A percentile compares a stretch with the other conserved stretches of the same genome.
phyloP scores from a whole-genome alignment of 1,139 yeast species.

The Suhomyces bolitotheri region DNA sequence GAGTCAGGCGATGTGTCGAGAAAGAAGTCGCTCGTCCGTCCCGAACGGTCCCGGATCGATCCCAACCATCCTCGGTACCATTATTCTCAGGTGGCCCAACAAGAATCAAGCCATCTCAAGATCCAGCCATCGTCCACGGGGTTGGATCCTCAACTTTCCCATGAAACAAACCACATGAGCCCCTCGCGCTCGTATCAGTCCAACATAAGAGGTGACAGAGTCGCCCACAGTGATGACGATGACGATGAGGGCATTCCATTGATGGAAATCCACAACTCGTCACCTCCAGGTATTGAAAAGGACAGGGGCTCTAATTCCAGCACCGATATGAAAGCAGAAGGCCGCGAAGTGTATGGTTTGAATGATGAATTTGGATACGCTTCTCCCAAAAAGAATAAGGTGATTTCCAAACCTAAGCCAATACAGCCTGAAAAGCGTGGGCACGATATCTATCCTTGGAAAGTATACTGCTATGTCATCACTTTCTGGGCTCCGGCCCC shows the following conservation, averaged over 20 bases:
- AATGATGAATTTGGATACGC: conserved; percentile 52
- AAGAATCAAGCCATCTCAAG: conserved; percentile 59
- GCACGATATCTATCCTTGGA: conserved; percentile 65
- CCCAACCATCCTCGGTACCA: conserved; percentile 74
- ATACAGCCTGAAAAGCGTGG: conserved; percentile 19
- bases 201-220: conserved; percentile 1
- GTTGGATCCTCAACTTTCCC: conserved; percentile 51
- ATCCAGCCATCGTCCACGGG: conserved; percentile 78
- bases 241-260: conserved; percentile 49
- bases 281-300: conserved; percentile 11
- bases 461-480: conserved; percentile 70
- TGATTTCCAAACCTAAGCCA: conserved; percentile 23
- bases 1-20: conserved; percentile 52
- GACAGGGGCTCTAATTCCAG: neutral
- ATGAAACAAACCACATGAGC: conserved; percentile 3
- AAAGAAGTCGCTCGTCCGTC: conserved; percentile 72
- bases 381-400: conserved; percentile 31
- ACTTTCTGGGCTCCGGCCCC: conserved; percentile 95
- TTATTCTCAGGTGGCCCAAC: conserved; percentile 78
- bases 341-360: conserved; percentile 58
- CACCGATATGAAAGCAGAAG: conserved; percentile 19
- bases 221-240: conserved; percentile 16
- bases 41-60: conserved; percentile 72
- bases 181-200: conserved; percentile 9
- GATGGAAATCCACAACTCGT: conserved; percentile 35